Percentiles rank a stretch among this genome's conserved stretches.
Evolutionary conservation across 1,284 basidiomycete species (phyloP).

Genomic region (Moesziomyces sp.): DNA sequence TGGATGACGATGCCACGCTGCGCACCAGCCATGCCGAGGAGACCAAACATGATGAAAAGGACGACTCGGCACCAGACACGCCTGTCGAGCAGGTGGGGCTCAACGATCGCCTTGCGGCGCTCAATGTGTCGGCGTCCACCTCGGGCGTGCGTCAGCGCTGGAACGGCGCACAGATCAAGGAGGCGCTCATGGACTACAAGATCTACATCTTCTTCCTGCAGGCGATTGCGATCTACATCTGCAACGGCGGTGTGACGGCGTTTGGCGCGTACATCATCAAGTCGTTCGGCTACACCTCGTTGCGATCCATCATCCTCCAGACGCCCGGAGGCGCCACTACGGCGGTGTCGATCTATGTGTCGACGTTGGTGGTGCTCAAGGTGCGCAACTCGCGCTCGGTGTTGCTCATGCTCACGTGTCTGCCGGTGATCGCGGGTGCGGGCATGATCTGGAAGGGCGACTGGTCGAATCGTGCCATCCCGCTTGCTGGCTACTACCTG

Average conservation of each 20-base stretch:
- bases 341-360: conserved; percentile 69
- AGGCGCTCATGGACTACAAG: conserved; percentile 70
- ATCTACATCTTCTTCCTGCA: conserved; percentile 70
- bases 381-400: conserved; percentile 68
- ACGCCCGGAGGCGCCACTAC: conserved; percentile 69
- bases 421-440: conserved; percentile 71
- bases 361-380: conserved; percentile 68
- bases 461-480: conserved; percentile 69
- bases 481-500: conserved; percentile 71
- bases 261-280: conserved; percentile 71
- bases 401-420: conserved; percentile 69
- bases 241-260: conserved; percentile 69
- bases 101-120: conserved; percentile 32
- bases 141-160: conserved; percentile 55
- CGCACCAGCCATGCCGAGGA: conserved; percentile 17
- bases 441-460: conserved; percentile 70
- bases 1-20: conserved; percentile 42
- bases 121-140: conserved; percentile 40
- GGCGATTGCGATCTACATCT: conserved; percentile 68
- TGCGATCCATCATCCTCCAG: conserved; percentile 70
- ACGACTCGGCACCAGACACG: background rate
- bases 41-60: conserved; percentile 15
- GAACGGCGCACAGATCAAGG: conserved; percentile 68
- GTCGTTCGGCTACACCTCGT: conserved; percentile 69
- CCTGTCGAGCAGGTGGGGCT: conserved; percentile 23